Evolutionary conservation across 2,329 filamentous ascomycete species (phyloP), one percentile per base, ranked within the genome.

Genomic region (Tolypocladium tundrense): DNA sequence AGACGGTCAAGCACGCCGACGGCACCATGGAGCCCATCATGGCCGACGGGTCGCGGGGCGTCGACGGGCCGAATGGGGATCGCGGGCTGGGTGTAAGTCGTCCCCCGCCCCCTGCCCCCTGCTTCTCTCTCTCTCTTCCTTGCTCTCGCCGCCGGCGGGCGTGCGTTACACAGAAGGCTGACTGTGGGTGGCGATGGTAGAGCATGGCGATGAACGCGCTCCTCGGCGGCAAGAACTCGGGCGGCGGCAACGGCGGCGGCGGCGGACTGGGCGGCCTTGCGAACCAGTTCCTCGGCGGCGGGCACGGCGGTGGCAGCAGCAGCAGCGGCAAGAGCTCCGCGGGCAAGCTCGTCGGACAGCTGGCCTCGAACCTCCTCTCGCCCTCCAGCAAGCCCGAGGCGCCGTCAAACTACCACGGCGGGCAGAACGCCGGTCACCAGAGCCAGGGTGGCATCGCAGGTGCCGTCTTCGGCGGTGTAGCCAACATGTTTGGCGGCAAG

Each of bases 1-100:
- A 86, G 73, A 85, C 82, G 45, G 76, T 84, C 56, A 79, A 80
- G 63, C 77, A 85, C 66, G 73, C 82, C 16, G 83, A 87, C 67
- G 84, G 83, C 43, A 79, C 79, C 41, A 75, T 85, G 74, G 83
- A 86, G 69, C 83, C 83, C 27, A 77, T 81, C 60, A 71, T 81
- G 72, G 79, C 77, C 9, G 79, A 80, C 48, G 78, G 75, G 41
- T 75, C 75, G 58, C 75, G 81, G 64, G 79, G 78, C 56, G 64
- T 75, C 24, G 79, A 80, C 61, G 81, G 81, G 4, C 77, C 75
- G 33, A 73, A 75, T 35, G 79, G 82, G 40, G 85, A 88, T 55
- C 79, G 86, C 61, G 82, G 85, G 45, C 72, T 89, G 58, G 84
- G 86, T 60, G 86, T 88, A 80, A 69, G 85, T 79, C 58, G 54